Base-by-base conservation (phyloP, 2,329 filamentous ascomycete genomes). In the Thermothelomyces thermophilus region DNA sequence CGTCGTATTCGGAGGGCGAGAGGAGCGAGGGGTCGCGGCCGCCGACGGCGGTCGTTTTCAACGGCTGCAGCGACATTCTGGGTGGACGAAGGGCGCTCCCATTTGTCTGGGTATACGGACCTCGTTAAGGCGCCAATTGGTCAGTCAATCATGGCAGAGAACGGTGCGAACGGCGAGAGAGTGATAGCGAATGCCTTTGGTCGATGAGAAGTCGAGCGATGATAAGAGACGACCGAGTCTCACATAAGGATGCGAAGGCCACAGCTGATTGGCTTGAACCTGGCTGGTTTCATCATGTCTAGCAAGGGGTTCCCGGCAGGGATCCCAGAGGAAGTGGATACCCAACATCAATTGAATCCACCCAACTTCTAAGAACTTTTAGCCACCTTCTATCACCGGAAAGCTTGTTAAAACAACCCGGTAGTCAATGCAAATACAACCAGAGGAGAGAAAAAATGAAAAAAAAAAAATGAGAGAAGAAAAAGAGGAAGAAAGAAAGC, bases 1-100 rank as follows among this genome's bases (percentile, higher is more conserved):
- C 82, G 58, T 87, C 83, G 70, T 85, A 84, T 41, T 72, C 75
- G 54, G 72, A 66, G 35, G 83, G 82, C 11, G 82, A 84, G 41
- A 87, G 77, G 41, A 86, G 73, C 40, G 74, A 76, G 44, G 47
- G 54, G 41, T 60, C 60, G 50, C 56, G 64, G 58, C 53, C 58
- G 60, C 52, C 62, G 56, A 30, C 56, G 56, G 49, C 56, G 43
- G 39, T 53, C 13, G 64, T 63, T 24, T 65, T 63, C 16, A 65
- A 43, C 39, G 60, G 58, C 40, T 55, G 60, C 44, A 63, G 59
- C 43, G 62, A 46, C 65, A 68, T 67, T 10, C 49, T 51, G 2
- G 31, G 17, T 17, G 20, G 14, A 10, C 42, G 33, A 8, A 22
- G 16, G 22, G 11, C 20, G 5, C 16, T 53, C 37, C 47, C 47